Percentiles rank a stretch among this genome's conserved stretches.
Conservation (phyloP, 176 grass and related monocot genomes). For the Cenchrus purpureus region DNA sequence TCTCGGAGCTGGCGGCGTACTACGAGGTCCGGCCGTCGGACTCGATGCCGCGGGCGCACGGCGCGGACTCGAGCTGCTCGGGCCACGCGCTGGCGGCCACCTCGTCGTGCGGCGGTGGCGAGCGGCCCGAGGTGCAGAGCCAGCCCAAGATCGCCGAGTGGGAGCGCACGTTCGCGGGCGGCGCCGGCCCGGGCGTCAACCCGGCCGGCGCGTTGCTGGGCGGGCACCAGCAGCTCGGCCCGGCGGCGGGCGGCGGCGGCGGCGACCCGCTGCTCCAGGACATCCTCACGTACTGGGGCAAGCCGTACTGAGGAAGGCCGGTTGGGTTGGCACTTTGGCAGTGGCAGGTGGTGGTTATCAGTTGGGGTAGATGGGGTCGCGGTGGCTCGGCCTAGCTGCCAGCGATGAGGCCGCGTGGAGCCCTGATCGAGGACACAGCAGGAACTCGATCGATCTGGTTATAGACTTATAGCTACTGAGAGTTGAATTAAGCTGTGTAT, state of each 20-base stretch:
- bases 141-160: conserved; percentile 60
- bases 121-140: conserved; percentile 75
- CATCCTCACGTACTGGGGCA: conserved; percentile 71
- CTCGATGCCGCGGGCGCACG: conserved; percentile 63
- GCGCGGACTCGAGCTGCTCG: conserved; percentile 69
- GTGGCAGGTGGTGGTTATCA: no score
- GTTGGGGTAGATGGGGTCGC: no score
- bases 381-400: conserved; percentile 27
- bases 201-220: conserved; percentile 28
- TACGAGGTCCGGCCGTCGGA: conserved; percentile 60
- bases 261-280: conserved; percentile 63
- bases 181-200: conserved; percentile 8
- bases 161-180: conserved; percentile 50
- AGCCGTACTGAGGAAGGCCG: conserved; percentile 46
- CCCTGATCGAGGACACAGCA: not conserved
- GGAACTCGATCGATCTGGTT: not conserved
- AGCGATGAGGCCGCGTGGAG: not conserved
- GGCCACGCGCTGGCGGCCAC: conserved; percentile 54
- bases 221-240: conserved; percentile 29
- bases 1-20: conserved; percentile 51
- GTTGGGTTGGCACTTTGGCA: no score
- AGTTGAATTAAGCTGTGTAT: conserved; percentile 21
- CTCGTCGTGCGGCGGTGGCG: conserved; percentile 34
- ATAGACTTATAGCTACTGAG: not conserved
- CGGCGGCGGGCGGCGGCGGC: not conserved